A percentile compares a stretch with the other conserved stretches of the same genome.
phyloP scores from a whole-genome alignment of 495 filamentous ascomycete species.

The Collariella sp. region DNA sequence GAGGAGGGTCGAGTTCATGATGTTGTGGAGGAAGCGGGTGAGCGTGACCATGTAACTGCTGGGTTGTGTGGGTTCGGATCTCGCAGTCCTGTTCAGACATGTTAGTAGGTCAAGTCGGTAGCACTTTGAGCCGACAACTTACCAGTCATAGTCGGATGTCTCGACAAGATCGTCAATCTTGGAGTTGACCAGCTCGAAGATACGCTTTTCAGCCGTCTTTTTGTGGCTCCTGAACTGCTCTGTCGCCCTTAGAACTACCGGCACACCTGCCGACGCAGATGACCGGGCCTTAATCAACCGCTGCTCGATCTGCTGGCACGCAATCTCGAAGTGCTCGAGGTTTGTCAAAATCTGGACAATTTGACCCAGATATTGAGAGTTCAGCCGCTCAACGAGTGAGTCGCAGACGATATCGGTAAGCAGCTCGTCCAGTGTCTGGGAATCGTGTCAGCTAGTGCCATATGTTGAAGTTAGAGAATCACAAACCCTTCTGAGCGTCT shows the following conservation, averaged over 20 bases:
- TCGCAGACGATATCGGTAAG: conserved; percentile 85
- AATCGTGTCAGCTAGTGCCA: conserved; percentile 12
- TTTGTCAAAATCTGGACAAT: conserved; percentile 99
- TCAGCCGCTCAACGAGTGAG: conserved; percentile 77
- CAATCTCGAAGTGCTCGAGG: conserved; percentile 89
- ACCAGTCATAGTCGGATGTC: conserved; percentile 95
- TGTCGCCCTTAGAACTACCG: conserved; percentile 69
- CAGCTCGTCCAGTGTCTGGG: conserved; percentile 68
- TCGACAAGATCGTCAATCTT: conserved; percentile 98
- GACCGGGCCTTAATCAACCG: conserved; percentile 74
- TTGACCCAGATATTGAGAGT: conserved; percentile 87
- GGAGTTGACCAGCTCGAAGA: conserved; percentile 96
- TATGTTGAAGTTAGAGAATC: too few species aligned
- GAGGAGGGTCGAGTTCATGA: conserved; percentile 88
- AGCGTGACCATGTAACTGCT: conserved; percentile 91
- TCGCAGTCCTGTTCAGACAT: conserved; percentile 46
- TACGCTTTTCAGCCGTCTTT: conserved; percentile 92
- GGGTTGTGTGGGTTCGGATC: conserved; percentile 54
- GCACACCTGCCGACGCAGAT: conserved; percentile 63
- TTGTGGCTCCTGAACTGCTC: conserved; percentile 81
- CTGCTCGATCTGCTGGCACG: conserved; percentile 78
- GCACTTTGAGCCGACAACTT: conserved; percentile 6
- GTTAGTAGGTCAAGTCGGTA: background rate
- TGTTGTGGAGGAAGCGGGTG: conserved; percentile 87
- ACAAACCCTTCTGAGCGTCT: conserved; percentile 65